Evolutionary conservation across 306 rosid genomes (phyloP).

Genomic region (Cucurbita ficifolia): DNA sequence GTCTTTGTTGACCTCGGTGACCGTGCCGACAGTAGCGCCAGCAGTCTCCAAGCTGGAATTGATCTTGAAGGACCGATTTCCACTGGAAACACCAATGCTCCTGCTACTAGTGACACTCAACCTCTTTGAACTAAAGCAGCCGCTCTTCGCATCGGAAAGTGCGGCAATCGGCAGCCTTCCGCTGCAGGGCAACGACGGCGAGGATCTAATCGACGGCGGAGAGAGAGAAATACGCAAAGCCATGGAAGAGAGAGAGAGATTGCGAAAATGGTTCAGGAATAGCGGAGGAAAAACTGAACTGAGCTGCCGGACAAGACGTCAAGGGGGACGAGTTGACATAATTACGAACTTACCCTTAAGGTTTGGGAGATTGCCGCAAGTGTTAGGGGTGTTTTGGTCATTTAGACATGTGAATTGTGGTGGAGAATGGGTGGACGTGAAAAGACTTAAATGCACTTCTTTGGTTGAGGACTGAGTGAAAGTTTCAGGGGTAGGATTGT

Average conservation of each 20-base stretch:
- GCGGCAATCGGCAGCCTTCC: slow-evolving; percentile 20
- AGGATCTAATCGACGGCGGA: slow-evolving; percentile 18
- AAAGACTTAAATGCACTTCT: not conserved
- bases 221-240: slow-evolving; percentile 34
- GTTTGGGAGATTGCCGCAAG: not conserved
- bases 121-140: slow-evolving; percentile 1
- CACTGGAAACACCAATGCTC: slow-evolving; percentile 5
- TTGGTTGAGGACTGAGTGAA: not conserved
- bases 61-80: slow-evolving; percentile 9
- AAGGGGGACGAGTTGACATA: not conserved
- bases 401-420: not conserved
- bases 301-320: not conserved
- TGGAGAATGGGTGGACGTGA: not conserved
- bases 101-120: slow-evolving; percentile 1
- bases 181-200: slow-evolving; percentile 15
- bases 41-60: slow-evolving; percentile 58
- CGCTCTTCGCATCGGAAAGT: not conserved
- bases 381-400: not conserved
- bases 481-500: not conserved
- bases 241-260: slow-evolving; percentile 23
- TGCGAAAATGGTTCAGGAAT: not conserved
- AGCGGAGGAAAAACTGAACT: not conserved
- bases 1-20: slow-evolving; percentile 79
- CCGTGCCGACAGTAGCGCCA: slow-evolving; percentile 63
- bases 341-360: not conserved